Evolutionary conservation across 139 green algal genomes (phyloP).

Genomic region (Zygnema circumcarinatum): DNA sequence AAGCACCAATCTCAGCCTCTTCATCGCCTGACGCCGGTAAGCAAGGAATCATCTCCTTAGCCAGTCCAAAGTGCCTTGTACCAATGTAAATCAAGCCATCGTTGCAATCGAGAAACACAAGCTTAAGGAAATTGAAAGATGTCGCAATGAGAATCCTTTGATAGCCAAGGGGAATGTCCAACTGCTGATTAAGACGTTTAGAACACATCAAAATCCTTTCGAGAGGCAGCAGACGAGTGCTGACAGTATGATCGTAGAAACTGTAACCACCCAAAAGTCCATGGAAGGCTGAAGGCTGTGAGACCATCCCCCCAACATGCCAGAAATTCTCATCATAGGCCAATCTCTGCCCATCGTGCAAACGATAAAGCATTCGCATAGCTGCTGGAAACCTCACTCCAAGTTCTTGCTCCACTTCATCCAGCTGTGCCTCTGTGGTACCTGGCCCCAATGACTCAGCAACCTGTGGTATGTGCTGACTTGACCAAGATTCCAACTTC

Average conservation of each 20-base stretch:
- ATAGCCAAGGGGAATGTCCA: neutral
- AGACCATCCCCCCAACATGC: neutral
- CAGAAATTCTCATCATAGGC: neutral
- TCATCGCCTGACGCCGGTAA: too few relatives aligned
- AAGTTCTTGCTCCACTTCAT: constrained; percentile 27
- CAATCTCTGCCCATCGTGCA: constrained; percentile 40
- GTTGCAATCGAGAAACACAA: constrained; percentile 30
- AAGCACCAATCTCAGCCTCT: neutral
- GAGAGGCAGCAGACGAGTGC: constrained; percentile 36
- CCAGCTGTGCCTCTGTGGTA: constrained; percentile 34
- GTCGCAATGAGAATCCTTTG: constrained; percentile 13
- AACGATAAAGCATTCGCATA: constrained; percentile 41
- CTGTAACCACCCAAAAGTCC: constrained; percentile 48
- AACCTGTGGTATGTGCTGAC: constrained; percentile 33
- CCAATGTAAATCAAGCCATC: constrained; percentile 29
- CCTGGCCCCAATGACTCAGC: constrained; percentile 18
- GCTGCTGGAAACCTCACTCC: constrained; percentile 17
- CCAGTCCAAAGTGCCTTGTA: too few relatives aligned
- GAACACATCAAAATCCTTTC: neutral
- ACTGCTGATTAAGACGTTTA: too few relatives aligned
- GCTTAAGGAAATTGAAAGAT: constrained; percentile 34
- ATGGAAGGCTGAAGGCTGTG: constrained; percentile 24
- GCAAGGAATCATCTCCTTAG: too few relatives aligned
- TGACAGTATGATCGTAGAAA: constrained; percentile 55
- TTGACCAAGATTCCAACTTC: constrained; percentile 20